Base-by-base conservation (phyloP, 140 eudicot species). In the Cichorium intybus region DNA sequence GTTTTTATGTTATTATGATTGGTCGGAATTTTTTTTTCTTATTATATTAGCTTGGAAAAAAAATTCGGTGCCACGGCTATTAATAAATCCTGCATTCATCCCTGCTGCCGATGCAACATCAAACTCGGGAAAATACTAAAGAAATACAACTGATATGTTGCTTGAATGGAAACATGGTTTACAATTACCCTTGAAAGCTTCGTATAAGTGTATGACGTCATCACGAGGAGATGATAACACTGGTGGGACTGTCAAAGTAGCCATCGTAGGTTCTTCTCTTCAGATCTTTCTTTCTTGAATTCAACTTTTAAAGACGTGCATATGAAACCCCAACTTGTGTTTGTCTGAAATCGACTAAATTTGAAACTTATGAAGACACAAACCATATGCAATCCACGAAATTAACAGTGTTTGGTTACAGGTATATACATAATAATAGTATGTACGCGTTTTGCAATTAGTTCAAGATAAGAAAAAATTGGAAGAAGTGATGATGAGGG, bases 181-280 rank as follows among this genome's bases (percentile, higher is more conserved):
- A 49, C 1, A 18, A 15, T 27, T 71, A 90, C 97, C 97, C 77
- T 90, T 86, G 28, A 90, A 90, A 75, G 97, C 89, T 11, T 56
- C 56, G 80, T 84, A 62, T 17, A 87, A 71, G 18, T 74, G 78
- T 67, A 71, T 56, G 54, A 89, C 96, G 53, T 87, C 96, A 59
- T 87, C 96, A 24, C 85, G 87, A 7, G 96, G 92, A 5, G 87
- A 71, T 5, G 80, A 59, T 60, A 82, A 64, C 60, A 57, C 64
- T 0, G 87, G 89, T 31, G 96, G 96, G 28, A 84, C 57, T 3
- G 60, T 52, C 60, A 87, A 24, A 14, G 93, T 77, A 28, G 93
- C 68, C 96, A 87, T 87, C 46, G 51, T 62, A 3, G 66, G 15
- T 31, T 16, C 33, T 60, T 46, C 53, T 57, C 50, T 68, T 50